Base-by-base conservation (phyloP, 371 early-diverging fungal genomes). In the Phascolomyces articulosus region DNA sequence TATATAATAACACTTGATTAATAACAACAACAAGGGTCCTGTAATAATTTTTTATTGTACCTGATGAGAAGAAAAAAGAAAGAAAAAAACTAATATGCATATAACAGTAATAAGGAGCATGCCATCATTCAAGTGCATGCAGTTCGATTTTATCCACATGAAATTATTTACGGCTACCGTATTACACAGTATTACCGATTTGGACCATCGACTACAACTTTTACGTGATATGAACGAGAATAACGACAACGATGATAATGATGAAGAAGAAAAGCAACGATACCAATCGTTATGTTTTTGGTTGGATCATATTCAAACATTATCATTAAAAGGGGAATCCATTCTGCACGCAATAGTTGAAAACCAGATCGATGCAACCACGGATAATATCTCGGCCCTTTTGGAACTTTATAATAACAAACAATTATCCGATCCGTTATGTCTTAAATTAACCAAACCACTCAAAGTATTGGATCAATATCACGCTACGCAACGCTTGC, bases 131-230 rank as follows among this genome's bases (percentile, higher is more conserved):
- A 20, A 31, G 62, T 61, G 62, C 38, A 51, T 48, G 21, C 31
- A 40, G 51, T 53, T 61, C 54, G 62, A 61, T 13, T 61, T 61
- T 61, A 47, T 61, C 48, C 62, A 61, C 38, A 27, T 40, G 31
- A 61, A 61, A 38, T 47, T 61, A 13, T 49, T 28, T 40, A 29
- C 53, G 26, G n/a, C 62, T 21, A 61, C 53, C n/a, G 62, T 61
- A 28, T 34, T 61, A n/a, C 51, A 51, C 23, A n/a, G 23, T 15
- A 23, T 24, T 21, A 51, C 21, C 51, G 51, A 51, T 51, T n/a
- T 51, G n/a, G 26, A 24, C 6, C 51, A 51, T 24, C 51, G 51
- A 44, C 8, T 44, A 16, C 44, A 44, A n/a, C 44, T 13, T 2
- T 13, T 44, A 4, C 16, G 16, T 44, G 1, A 18, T 16, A 4